Conservation (phyloP, 2,329 filamentous ascomycete genomes). For the Geosmithia morbida region DNA sequence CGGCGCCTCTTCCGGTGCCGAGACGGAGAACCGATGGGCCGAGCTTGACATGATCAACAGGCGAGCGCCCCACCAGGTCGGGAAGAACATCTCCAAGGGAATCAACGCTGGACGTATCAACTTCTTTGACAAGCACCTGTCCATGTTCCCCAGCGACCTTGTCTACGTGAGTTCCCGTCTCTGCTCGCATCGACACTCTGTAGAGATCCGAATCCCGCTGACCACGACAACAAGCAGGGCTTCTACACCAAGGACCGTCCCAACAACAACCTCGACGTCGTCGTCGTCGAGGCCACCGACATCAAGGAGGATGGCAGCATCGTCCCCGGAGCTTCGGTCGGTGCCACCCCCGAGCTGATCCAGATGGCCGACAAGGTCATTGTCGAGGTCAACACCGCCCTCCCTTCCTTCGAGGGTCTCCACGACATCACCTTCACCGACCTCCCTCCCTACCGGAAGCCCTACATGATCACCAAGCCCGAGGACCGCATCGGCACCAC, state of each 20-base stretch:
- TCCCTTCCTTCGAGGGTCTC: conserved; percentile 73
- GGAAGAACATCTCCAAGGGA: conserved; percentile 78
- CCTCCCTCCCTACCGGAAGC: conserved; percentile 65
- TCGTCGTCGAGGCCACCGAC: conserved; percentile 71
- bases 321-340: conserved; percentile 73
- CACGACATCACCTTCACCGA: conserved; percentile 90
- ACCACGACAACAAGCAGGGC: conserved; percentile 32
- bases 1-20: conserved; percentile 75
- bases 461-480: conserved; percentile 71
- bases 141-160: conserved; percentile 80
- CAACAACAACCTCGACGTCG: conserved; percentile 64
- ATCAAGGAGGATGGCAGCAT: conserved; percentile 85
- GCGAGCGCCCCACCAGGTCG: conserved; percentile 74
- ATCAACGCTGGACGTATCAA: conserved; percentile 82
- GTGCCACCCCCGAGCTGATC: conserved; percentile 71
- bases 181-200: no score
- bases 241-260: conserved; percentile 74
- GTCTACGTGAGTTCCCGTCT: conserved; percentile 45
- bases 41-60: conserved; percentile 78
- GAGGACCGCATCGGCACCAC: conserved; percentile 77
- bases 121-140: conserved; percentile 88
- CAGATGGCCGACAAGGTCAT: conserved; percentile 91
- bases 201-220: neutral
- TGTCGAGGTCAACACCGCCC: conserved; percentile 80
- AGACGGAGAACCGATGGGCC: conserved; percentile 91